A percentile compares a stretch with the other conserved stretches of the same genome.
phyloP scores from a whole-genome alignment of 495 filamentous ascomycete species.

The Hypoxylon cercidicola region DNA sequence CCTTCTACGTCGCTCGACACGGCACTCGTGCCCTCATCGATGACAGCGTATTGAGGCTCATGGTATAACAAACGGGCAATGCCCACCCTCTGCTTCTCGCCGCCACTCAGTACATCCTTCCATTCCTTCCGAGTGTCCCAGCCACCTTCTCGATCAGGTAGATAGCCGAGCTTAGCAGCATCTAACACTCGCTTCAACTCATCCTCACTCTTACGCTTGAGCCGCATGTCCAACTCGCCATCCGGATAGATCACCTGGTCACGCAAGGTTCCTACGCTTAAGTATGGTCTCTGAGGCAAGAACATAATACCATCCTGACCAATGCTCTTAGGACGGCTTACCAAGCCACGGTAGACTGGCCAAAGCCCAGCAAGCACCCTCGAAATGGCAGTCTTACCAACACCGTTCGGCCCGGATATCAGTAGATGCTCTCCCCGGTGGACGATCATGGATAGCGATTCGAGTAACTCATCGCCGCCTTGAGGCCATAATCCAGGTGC shows the following conservation, averaged over 20 bases:
- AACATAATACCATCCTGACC: slow-evolving; percentile 97
- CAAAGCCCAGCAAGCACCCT: slow-evolving; percentile 93
- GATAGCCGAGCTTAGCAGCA: slow-evolving; percentile 84
- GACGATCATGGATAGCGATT: slow-evolving; percentile 86
- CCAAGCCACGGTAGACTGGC: slow-evolving; percentile 92
- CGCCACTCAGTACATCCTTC: slow-evolving; percentile 96
- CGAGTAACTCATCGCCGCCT: slow-evolving; percentile 90
- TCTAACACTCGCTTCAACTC: slow-evolving; percentile 81
- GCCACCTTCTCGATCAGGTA: slow-evolving; percentile 91
- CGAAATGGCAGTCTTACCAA: slow-evolving; percentile 90
- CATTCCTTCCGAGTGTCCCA: slow-evolving; percentile 98
- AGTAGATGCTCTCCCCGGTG: slow-evolving; percentile 91
- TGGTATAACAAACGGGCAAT: slow-evolving; percentile 93
- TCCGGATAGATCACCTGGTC: slow-evolving; percentile 99
- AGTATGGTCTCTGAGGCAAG: slow-evolving; percentile 92
- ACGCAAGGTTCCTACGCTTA: slow-evolving; percentile 91
- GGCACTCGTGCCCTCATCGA: slow-evolving; percentile 95
- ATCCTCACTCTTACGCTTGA: slow-evolving; percentile 76
- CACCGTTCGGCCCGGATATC: slow-evolving; percentile 94
- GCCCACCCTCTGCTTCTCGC: slow-evolving; percentile 97
- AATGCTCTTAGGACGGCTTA: slow-evolving; percentile 80
- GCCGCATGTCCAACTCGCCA: slow-evolving; percentile 91
- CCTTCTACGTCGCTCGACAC: slow-evolving; percentile 96
- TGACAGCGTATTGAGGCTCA: slow-evolving; percentile 90
- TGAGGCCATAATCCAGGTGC: slow-evolving; percentile 84